Evolutionary conservation across 2,329 filamentous ascomycete species (phyloP).

Genomic region (Gyromitra esculenta): DNA sequence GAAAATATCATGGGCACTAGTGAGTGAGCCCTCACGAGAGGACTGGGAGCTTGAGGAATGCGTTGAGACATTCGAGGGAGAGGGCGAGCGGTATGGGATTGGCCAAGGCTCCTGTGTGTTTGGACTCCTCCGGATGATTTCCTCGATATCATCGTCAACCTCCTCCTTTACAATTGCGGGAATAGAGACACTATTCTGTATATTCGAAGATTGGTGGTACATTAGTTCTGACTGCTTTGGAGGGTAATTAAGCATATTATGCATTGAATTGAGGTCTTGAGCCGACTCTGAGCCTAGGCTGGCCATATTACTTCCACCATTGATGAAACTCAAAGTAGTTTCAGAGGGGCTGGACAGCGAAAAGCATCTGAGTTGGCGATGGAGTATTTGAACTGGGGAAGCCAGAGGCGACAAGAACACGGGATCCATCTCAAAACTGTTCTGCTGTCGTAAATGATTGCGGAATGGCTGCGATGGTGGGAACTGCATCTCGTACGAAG

Average conservation of each 20-base stretch:
- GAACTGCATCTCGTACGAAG: slow-evolving; percentile 38
- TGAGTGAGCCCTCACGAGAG: slow-evolving; percentile 48
- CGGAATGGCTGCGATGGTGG: slow-evolving; percentile 26
- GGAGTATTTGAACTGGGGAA: slow-evolving; percentile 24
- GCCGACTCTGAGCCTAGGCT: neutral
- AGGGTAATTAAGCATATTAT: slow-evolving; percentile 5
- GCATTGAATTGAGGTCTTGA: slow-evolving; percentile 11
- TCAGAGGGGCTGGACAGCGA: slow-evolving; percentile 6
- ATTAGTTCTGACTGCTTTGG: neutral
- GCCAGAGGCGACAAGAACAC: slow-evolving; percentile 26
- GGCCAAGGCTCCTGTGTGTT: slow-evolving; percentile 42
- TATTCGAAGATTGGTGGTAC: slow-evolving; percentile 23
- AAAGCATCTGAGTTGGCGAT: slow-evolving; percentile 11
- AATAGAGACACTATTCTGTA: slow-evolving; percentile 21
- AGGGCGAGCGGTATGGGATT: slow-evolving; percentile 52
- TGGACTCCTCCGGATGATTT: slow-evolving; percentile 63
- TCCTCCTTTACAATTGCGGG: slow-evolving; percentile 55
- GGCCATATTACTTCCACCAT: slow-evolving; percentile 8
- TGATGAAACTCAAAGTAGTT: slow-evolving; percentile 1
- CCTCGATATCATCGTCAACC: slow-evolving; percentile 66
- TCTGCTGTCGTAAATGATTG: slow-evolving; percentile 19
- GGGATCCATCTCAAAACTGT: slow-evolving; percentile 12
- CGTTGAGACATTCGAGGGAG: slow-evolving; percentile 49
- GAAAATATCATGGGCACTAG: slow-evolving; percentile 59
- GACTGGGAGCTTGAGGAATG: slow-evolving; percentile 50